phyloP scores from a whole-genome alignment of 176 grass and related monocot species.

The Poa pratensis region DNA sequence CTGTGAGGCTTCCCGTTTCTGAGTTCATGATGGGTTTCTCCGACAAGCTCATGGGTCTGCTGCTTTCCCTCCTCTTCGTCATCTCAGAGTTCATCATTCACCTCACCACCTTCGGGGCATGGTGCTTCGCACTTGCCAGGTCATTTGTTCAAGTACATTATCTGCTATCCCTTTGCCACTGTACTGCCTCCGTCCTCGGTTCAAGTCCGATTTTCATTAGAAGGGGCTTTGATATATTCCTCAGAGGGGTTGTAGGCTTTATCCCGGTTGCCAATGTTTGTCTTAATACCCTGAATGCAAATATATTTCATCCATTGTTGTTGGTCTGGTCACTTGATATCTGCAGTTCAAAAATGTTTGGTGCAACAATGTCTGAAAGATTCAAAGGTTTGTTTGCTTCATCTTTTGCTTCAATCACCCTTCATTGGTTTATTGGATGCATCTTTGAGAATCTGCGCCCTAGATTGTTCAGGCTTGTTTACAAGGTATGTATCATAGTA shows the following conservation, averaged over 20 bases:
- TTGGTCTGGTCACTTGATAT: slow-evolving; percentile 45
- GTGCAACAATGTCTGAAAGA: slow-evolving; percentile 32
- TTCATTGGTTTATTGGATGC: slow-evolving; percentile 48
- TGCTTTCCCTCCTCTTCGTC: slow-evolving; percentile 32
- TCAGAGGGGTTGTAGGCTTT: background rate
- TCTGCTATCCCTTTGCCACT: slow-evolving; percentile 24
- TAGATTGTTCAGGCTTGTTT: slow-evolving; percentile 17
- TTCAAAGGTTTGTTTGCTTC: slow-evolving; percentile 28
- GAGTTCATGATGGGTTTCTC: slow-evolving; percentile 33
- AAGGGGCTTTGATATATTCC: background rate
- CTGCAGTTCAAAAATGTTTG: slow-evolving; percentile 45
- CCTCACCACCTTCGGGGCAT: slow-evolving; percentile 38
- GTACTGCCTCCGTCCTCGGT: background rate
- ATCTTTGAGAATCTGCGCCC: background rate
- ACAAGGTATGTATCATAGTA: slow-evolving; percentile 25
- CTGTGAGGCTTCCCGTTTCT: slow-evolving; percentile 16
- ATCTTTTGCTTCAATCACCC: slow-evolving; percentile 43
- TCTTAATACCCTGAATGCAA: background rate
- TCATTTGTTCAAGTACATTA: slow-evolving; percentile 23
- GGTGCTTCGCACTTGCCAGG: slow-evolving; percentile 35
- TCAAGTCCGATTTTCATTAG: background rate
- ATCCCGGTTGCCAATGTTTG: background rate
- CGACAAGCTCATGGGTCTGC: slow-evolving; percentile 21
- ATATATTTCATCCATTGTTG: background rate
- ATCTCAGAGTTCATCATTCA: slow-evolving; percentile 29